These are phyloP conservation scores for Mycena maculata DNA, from an alignment of 768 basidiomycete genomes.

Conservation along the genomic window DNA sequence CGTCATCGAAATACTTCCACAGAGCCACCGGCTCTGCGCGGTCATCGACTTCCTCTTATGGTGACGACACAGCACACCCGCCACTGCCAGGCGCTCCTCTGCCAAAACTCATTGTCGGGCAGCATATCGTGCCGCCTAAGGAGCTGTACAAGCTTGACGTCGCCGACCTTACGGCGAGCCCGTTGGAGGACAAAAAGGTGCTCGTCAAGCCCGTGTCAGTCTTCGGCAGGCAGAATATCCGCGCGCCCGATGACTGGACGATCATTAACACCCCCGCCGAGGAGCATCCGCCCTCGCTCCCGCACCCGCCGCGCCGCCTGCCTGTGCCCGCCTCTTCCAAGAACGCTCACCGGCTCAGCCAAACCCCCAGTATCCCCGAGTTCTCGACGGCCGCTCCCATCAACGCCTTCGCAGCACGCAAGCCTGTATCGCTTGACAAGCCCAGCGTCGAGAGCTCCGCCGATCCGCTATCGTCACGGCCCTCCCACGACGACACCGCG, in stretches of 20 bases:
- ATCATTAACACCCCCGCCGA: constrained; percentile 49
- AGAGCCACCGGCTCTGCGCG: constrained; percentile 56
- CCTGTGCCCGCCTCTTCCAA: constrained; percentile 20
- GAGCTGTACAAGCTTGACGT: constrained; percentile 60
- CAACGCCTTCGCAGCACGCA: constrained; percentile 54
- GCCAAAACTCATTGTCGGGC: constrained; percentile 47
- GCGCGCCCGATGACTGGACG: constrained; percentile 45
- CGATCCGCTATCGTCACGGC: constrained; percentile 44
- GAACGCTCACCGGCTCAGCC: constrained; percentile 19
- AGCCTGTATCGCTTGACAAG: constrained; percentile 26
- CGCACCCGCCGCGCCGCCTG: constrained; percentile 51
- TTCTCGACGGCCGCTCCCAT: constrained; percentile 61
- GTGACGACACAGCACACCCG: constrained; percentile 48
- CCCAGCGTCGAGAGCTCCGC: constrained; percentile 32
- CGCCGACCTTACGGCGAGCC: constrained; percentile 28
- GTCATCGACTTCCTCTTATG: constrained; percentile 70
- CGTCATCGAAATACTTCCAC: constrained; percentile 64
- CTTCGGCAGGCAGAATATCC: constrained; percentile 23
- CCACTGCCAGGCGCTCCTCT: constrained; percentile 42
- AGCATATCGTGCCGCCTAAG: constrained; percentile 67
- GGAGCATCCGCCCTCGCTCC: constrained; percentile 49
- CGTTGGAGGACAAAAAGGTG: constrained; percentile 27
- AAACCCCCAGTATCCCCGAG: constrained; percentile 60
- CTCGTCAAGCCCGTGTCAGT: constrained; percentile 19
- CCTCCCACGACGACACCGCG: constrained; percentile 21